Base-by-base conservation (phyloP, 1,284 basidiomycete species). In the Leucocoprinus gongylophorus region DNA sequence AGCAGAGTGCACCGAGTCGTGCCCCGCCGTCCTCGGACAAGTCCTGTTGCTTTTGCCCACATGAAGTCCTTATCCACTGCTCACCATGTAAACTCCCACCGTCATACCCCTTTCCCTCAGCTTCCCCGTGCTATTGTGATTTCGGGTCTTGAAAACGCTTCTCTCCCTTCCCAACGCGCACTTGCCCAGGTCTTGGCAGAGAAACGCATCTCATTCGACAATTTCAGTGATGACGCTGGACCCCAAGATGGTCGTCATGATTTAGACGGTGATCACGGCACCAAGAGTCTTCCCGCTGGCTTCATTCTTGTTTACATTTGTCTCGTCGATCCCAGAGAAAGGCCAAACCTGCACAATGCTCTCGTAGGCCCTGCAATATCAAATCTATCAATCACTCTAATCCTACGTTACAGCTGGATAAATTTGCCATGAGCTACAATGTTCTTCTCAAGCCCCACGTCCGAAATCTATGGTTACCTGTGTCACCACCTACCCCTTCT, bases 291-390 rank as follows among this genome's bases (percentile, higher is more conserved):
- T n/a, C 87, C 88, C 1, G 72, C 80, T 5, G 78, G 75, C 1
- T 91, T 91, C 61, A 70, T 90, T 32, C 64, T 83, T 50, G 74
- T 91, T 1, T 88, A 85, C 58, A 79, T 91, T 5, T 87, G 84
- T 65, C 74, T 79, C 15, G 67, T 73, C 54, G 77, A 87, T 62
- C 67, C 76, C 1, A 70, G 69, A 46, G 84, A 88, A 60, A 71
- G 83, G 52, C 87, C 88, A 0, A 63, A 68, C 0, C 75, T 90
- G 32, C 73, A 85, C 59, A 78, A 78, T 56, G 74, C 71, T 50
- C 65, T 89, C 62, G 87, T 88, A 62, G 58, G 80, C 29, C 35
- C 32, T 18, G 10, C 7, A 26, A n/a, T 12, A 10, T n/a, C 26
- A n/a, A 35, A 40, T 32, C 48, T 41, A 52, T 51, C 47, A 47